These are phyloP conservation scores for Cadophora luteo-olivacea DNA, from an alignment of 2,329 filamentous ascomycete genomes.

Conservation along the genomic window DNA sequence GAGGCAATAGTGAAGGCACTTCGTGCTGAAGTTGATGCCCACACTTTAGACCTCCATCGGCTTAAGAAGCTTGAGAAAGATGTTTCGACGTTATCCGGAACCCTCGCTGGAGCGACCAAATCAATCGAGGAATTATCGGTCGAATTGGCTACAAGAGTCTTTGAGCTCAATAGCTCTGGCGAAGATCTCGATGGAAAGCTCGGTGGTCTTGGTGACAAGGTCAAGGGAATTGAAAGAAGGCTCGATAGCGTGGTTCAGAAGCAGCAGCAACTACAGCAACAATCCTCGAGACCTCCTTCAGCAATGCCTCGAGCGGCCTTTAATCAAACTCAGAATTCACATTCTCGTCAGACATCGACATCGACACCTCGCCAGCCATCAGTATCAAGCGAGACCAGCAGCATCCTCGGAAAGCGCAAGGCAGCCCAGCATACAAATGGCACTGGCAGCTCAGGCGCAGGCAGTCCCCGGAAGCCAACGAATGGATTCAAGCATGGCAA, in stretches of 20 bases:
- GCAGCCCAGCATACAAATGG: neutral
- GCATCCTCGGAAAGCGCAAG: neutral
- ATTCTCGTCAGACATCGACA: neutral
- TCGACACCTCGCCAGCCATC: neutral
- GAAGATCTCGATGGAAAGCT: neutral
- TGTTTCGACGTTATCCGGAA: neutral
- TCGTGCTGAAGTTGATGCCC: neutral
- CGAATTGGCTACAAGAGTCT: neutral
- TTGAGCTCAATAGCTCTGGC: neutral
- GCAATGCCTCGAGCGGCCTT: neutral
- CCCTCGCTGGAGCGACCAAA: neutral
- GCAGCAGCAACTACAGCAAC: neutral
- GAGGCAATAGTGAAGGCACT: neutral
- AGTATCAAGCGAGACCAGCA: neutral
- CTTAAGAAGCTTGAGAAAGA: slow-evolving; percentile 4
- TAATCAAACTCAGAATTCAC: neutral
- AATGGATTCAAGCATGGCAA: neutral
- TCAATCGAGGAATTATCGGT: neutral
- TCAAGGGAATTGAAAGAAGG: neutral
- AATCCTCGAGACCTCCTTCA: neutral
- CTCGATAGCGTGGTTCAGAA: neutral
- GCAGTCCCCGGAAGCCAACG: neutral
- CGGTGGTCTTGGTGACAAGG: neutral
- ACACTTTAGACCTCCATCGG: neutral
- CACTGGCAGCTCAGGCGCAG: neutral